Conservation (phyloP, 371 early-diverging fungal genomes). For the Lichtheimia ramosa region DNA sequence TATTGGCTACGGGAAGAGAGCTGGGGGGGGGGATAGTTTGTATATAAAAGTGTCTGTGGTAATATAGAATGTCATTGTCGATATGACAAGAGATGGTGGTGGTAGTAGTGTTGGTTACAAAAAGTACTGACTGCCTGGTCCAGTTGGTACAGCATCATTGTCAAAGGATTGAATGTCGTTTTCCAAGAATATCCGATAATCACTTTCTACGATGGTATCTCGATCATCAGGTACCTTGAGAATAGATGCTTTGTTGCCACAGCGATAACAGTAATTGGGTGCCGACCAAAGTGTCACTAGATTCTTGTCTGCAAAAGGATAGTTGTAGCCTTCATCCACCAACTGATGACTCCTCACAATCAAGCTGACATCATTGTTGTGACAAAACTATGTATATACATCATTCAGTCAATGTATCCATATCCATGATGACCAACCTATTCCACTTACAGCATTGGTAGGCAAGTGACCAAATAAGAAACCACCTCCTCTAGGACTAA, state of each 20-base stretch:
- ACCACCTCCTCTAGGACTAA: conserved; percentile 98
- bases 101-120: neutral
- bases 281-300: conserved; percentile 99
- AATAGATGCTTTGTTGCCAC: conserved; percentile 98
- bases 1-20: too few species aligned
- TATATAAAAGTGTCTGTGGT: too few species aligned
- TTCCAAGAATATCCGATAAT: conserved; percentile 85
- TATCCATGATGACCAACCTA: neutral
- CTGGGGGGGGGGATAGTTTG: too few species aligned
- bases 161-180: conserved; percentile 57
- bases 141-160: conserved; percentile 25
- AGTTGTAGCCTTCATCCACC: conserved; percentile 97
- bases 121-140: conserved; percentile 51
- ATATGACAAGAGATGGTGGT: too few species aligned
- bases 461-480: conserved; percentile 97
- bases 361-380: conserved; percentile 91
- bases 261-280: conserved; percentile 99
- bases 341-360: conserved; percentile 97
- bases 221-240: conserved; percentile 83
- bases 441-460: conserved; percentile 63
- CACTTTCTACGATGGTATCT: conserved; percentile 74
- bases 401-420: neutral
- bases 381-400: conserved; percentile 75
- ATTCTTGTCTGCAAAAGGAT: conserved; percentile 93
- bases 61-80: too few species aligned